Evolutionary conservation across 176 grass and related monocot genomes (phyloP).

Genomic region (Neostapfia colusana): DNA sequence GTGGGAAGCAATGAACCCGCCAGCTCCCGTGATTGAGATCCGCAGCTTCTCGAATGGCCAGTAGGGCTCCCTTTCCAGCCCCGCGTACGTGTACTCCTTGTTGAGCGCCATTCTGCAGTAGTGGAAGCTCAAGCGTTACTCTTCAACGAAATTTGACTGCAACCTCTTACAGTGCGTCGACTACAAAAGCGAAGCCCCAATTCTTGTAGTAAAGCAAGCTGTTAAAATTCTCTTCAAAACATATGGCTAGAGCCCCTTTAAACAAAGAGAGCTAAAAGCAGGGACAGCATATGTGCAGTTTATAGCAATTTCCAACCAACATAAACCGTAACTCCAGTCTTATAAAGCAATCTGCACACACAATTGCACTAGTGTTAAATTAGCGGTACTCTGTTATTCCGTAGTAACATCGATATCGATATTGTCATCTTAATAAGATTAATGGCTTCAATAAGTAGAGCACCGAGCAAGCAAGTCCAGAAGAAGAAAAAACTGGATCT

Average conservation of each 20-base stretch:
- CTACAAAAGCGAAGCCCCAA: neutral
- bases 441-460: too few species aligned
- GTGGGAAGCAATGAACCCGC: slow-evolving; percentile 83
- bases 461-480: too few species aligned
- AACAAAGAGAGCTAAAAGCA: neutral
- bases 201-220: neutral
- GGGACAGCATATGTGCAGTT: neutral
- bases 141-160: neutral
- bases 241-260: neutral
- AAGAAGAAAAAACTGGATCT: neutral
- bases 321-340: neutral
- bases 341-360: neutral
- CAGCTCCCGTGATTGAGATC: slow-evolving; percentile 80
- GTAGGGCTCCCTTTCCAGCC: slow-evolving; percentile 72
- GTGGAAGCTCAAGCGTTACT: neutral
- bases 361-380: neutral
- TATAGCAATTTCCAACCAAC: neutral
- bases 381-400: neutral
- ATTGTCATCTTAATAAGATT: too few species aligned
- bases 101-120: slow-evolving; percentile 60
- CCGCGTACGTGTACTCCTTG: slow-evolving; percentile 73
- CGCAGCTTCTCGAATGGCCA: slow-evolving; percentile 68
- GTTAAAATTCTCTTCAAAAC: neutral
- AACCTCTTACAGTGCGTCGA: neutral
- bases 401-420: neutral